phyloP scores from a whole-genome alignment of 2,329 filamentous ascomycete genomes.

The Calycina herbarum region DNA sequence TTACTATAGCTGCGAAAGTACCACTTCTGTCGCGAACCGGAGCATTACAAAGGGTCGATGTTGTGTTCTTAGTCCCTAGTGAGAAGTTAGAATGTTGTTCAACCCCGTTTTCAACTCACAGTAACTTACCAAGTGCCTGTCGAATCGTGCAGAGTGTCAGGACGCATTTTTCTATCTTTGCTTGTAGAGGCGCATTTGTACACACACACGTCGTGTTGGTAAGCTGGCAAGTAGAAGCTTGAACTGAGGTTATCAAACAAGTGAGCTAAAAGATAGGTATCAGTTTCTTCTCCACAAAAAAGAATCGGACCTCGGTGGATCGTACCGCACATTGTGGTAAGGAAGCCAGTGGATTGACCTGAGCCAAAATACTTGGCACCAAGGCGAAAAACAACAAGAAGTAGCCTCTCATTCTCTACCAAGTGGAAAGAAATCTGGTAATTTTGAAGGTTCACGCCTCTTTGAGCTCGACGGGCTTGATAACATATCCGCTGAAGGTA shows the following conservation, averaged over 20 bases:
- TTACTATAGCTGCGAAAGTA: neutral
- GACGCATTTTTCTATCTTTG: conserved; percentile 40
- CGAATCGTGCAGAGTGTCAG: conserved; percentile 39
- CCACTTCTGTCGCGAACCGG: neutral
- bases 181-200: conserved; percentile 38
- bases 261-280: conserved; percentile 16
- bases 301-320: neutral
- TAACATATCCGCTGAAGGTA: neutral
- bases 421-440: neutral
- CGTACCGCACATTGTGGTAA: conserved; percentile 10
- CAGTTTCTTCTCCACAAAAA: neutral
- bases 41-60: conserved; percentile 18
- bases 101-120: too few relatives aligned
- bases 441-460: too few relatives aligned
- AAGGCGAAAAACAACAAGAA: conserved; percentile 1
- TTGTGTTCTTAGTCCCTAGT: conserved; percentile 39
- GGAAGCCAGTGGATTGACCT: neutral
- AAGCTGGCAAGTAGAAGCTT: conserved; percentile 38
- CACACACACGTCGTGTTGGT: conserved; percentile 45
- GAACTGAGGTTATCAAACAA: conserved; percentile 21
- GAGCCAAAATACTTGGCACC: conserved; percentile 1
- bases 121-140: conserved; percentile 39
- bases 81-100: neutral
- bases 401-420: neutral
- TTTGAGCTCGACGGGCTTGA: neutral